phyloP scores from a whole-genome alignment of 352 stramenopile genomes.

The Phytophthora citricola region DNA sequence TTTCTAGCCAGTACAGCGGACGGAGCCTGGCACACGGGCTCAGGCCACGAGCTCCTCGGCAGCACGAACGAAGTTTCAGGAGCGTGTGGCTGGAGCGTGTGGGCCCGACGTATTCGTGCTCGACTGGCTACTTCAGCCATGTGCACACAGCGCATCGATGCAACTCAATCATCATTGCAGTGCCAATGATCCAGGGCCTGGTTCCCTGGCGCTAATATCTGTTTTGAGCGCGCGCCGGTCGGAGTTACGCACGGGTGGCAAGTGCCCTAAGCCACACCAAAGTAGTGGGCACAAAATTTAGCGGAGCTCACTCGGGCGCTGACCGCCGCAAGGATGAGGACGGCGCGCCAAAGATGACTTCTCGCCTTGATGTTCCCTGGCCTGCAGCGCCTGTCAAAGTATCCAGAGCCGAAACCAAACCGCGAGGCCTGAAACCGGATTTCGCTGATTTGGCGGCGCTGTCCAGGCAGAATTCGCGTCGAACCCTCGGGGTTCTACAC shows the following conservation, averaged over 20 bases:
- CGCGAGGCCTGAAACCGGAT: constrained; percentile 17
- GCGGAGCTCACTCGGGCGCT: constrained; percentile 6
- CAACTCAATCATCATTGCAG: constrained; percentile 1
- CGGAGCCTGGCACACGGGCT: not conserved
- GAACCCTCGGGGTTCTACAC: not conserved
- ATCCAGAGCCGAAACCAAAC: constrained; percentile 4
- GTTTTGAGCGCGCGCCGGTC: constrained; percentile 1
- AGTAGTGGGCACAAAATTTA: constrained; percentile 11
- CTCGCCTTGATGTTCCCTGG: constrained; percentile 3
- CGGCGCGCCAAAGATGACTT: not conserved
- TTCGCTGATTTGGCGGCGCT: constrained; percentile 1
- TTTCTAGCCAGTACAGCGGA: not conserved
- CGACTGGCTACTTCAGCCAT: constrained; percentile 10
- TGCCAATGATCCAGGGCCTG: not conserved
- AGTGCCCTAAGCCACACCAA: constrained; percentile 7
- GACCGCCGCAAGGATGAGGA: constrained; percentile 2
- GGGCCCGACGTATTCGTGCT: not conserved
- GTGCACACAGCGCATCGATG: not conserved
- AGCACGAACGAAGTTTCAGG: constrained; percentile 11
- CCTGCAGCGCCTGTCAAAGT: constrained; percentile 1
- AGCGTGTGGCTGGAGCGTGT: not conserved
- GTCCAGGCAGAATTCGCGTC: not conserved
- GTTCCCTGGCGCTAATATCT: constrained; percentile 4
- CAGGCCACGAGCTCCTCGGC: not conserved
- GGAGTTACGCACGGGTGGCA: constrained; percentile 13